Percentiles rank a stretch among this genome's conserved stretches.
Evolutionary conservation across 176 grass and related monocot species (phyloP).

Genomic region (Zizania latifolia): DNA sequence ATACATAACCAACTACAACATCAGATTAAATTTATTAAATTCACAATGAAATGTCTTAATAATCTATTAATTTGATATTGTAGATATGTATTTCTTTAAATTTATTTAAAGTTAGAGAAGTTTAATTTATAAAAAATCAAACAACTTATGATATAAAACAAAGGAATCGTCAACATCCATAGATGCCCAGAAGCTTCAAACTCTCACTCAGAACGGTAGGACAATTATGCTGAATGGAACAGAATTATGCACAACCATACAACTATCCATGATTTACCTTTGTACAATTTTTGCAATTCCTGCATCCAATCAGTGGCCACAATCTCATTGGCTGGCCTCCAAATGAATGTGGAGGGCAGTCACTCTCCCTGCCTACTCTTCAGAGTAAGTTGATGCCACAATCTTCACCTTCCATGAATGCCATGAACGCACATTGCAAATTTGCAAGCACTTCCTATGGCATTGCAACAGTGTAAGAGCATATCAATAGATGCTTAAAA

Average conservation of each 20-base stretch:
- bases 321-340: conserved; percentile 27
- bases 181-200: conserved; percentile 30
- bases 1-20: no score
- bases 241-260: background rate
- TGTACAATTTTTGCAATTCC: background rate
- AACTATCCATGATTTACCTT: conserved; percentile 3
- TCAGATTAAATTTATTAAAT: no score
- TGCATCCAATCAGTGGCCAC: conserved; percentile 25
- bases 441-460: conserved; percentile 7
- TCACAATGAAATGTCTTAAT: no score
- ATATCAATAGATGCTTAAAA: no score
- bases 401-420: conserved; percentile 37
- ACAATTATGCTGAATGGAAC: background rate
- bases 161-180: conserved; percentile 11
- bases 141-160: no score
- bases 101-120: no score
- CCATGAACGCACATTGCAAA: conserved; percentile 32
- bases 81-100: no score
- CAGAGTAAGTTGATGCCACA: conserved; percentile 9
- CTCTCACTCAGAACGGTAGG: background rate
- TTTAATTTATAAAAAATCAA: no score
- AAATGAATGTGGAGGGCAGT: background rate
- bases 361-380: conserved; percentile 6
- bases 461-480: conserved; percentile 43
- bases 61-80: no score